Base-by-base conservation (phyloP, 345 rosid species). In the Cardamine resedifolia region DNA sequence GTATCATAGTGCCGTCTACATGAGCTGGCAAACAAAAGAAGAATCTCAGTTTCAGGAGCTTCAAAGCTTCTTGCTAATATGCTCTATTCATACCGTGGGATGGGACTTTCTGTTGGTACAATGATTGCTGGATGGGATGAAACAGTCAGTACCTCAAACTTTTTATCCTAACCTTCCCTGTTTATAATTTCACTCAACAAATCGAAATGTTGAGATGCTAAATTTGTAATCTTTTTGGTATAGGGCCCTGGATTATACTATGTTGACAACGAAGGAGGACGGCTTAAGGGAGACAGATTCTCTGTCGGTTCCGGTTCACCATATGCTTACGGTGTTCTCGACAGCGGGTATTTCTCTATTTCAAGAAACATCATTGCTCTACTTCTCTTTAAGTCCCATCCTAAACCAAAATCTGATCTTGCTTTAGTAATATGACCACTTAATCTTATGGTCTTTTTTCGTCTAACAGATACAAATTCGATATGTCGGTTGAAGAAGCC, bases 111-210 rank as follows among this genome's bases (percentile, higher is more conserved):
- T 12, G 95, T 93, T 58, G 98, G 97, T 48, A 93, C 98, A 36
- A 93, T 90, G 98, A 90, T 93, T 63, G 96, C 98, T 62, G 98
- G 98, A 66, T 93, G 97, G 98, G 98, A 90, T 80, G 98, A 93
- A 78, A 90, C 94, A 68, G 97, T 90, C 76, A 69, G 61, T n/a
- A n/a, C n/a, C n/a, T n/a, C n/a, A n/a, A n/a, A n/a, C n/a, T n/a
- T n/a, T n/a, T n/a, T 58, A 31, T 58, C 19, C 55, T 34, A 7
- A 49, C 27, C 23, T 49, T 69, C 23, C 20, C 33, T 0, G 57
- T 65, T 15, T 1, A 14, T 41, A 45, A 12, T 49, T 23, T 28
- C 19, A 23, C 18, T n/a, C 3, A 49, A 5, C 10, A 21, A 49
- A 34, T 5, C 3, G 12, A 55, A n/a, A 52, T 67, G 28, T 33